Evolutionary conservation across 1,139 yeast species (phyloP).

Genomic region (Suhomyces terraborum): DNA sequence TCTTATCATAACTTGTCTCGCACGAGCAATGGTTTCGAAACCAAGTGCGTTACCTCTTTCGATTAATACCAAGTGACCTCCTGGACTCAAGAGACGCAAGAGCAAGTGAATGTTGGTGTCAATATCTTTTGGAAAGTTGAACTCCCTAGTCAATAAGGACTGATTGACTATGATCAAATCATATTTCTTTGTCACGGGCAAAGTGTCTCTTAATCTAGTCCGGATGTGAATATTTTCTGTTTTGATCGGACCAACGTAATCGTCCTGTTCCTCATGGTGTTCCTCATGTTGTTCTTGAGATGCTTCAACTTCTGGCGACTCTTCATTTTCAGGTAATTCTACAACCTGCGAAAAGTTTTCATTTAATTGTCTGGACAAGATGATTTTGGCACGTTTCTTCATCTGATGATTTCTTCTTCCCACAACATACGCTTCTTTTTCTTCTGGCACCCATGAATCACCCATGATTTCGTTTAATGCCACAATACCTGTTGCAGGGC

Average conservation of each 20-base stretch:
- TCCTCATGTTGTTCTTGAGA: too few relatives aligned
- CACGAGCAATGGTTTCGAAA: constrained; percentile 84
- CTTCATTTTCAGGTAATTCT: constrained; percentile 19
- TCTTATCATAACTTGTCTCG: constrained; percentile 83
- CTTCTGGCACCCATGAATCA: constrained; percentile 55
- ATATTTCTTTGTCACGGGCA: constrained; percentile 55
- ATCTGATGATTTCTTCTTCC: constrained; percentile 65
- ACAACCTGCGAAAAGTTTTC: constrained; percentile 39
- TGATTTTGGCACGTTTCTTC: constrained; percentile 76
- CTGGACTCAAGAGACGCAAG: constrained; percentile 64
- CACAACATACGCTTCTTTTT: constrained; percentile 70
- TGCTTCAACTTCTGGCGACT: too few relatives aligned
- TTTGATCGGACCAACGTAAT: constrained; percentile 58
- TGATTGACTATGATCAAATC: constrained; percentile 87
- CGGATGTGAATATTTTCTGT: constrained; percentile 54
- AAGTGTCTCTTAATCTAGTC: constrained; percentile 53
- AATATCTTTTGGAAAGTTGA: constrained; percentile 68
- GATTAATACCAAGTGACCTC: constrained; percentile 73
- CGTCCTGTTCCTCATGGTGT: constrained; percentile 28
- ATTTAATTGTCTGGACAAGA: constrained; percentile 67
- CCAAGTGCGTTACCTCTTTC: constrained; percentile 93
- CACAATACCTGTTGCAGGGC: constrained; percentile 91
- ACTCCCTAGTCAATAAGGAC: constrained; percentile 64
- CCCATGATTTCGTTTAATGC: constrained; percentile 86
- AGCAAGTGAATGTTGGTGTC: constrained; percentile 68